Base-by-base conservation (phyloP, 305 asterid species). In the Solanum hybrid region DNA sequence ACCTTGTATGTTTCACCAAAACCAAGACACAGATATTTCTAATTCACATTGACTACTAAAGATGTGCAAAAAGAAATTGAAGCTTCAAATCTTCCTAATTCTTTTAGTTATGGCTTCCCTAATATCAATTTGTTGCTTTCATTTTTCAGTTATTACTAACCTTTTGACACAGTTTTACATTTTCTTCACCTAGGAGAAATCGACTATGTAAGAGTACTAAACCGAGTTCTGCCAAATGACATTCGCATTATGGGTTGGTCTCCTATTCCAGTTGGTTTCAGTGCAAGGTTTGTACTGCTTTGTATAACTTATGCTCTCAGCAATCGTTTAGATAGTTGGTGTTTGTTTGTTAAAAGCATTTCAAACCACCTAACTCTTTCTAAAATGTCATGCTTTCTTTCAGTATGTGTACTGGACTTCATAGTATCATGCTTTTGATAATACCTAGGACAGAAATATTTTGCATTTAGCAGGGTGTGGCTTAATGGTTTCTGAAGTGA, bases 221-320 rank as follows among this genome's bases (percentile, higher is more conserved):
- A 97, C 85, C 91, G 95, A 86, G 98, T 91, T 45, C 98, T 97
- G 90, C 99, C 99, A 56, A 90, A 93, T 81, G 99, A 97, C 92
- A 95, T 97, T 89, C 94, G 98, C 90, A 92, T 96, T 85, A 91
- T 95, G 91, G 98, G 98, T 91, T 97, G 99, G 99, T 95, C 98
- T 87, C 95, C 99, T 91, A 97, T 95, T 92, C 98, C 98, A 38
- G 81, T 88, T 91, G 93, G 92, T 92, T 95, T 97, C 93, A 97
- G 97, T 90, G 96, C 99, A 80, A 97, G 99, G 99, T 97, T 90
- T 38, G 89, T 84, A 42, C 72, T 78, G 34, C 81, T 87, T 90
- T 73, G 10, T 85, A 89, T 87, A 82, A 88, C 84, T 82, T 56
- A 31, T 51, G 75, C 75, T 31, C 76, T 6, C 26, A 42, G 42